phyloP scores from a whole-genome alignment of 2,329 filamentous ascomycete species.

The Endothia cerciana region DNA sequence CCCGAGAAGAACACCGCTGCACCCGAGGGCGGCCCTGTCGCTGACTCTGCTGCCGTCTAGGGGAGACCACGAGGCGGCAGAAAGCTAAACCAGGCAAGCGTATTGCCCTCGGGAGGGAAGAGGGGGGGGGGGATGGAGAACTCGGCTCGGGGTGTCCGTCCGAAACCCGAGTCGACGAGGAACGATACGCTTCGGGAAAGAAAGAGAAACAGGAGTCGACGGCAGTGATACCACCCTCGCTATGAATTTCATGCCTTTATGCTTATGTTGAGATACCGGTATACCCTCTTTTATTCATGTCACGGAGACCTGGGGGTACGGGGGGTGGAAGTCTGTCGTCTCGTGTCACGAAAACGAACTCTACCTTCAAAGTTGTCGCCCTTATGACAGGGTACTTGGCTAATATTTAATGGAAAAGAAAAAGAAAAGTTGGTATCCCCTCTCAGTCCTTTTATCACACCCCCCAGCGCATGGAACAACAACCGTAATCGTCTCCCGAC shows the following conservation, averaged over 20 bases:
- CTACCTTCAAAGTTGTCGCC: neutral
- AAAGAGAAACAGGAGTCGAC: no score
- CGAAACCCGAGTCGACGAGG: neutral
- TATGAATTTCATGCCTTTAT: neutral
- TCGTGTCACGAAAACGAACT: no score
- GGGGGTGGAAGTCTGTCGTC: neutral
- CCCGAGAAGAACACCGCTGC: slow-evolving; percentile 49
- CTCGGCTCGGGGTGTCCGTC: neutral
- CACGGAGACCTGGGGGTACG: neutral
- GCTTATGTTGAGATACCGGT: slow-evolving; percentile 7
- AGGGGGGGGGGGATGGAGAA: neutral
- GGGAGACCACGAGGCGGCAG: neutral
- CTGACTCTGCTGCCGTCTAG: slow-evolving; percentile 9
- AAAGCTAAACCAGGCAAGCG: neutral
- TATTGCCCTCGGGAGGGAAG: neutral
- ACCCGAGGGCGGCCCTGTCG: slow-evolving; percentile 30
- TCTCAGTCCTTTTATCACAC: no score
- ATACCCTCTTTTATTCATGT: slow-evolving; percentile 15
- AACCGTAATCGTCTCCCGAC: no score
- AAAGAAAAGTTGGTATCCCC: no score
- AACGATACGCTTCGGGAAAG: neutral
- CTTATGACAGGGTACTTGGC: neutral
- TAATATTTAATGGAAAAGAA: neutral
- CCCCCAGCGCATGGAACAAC: no score
- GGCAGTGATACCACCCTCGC: neutral